Evolutionary conservation across 257 asterid species (phyloP).

Genomic region (Solanum sejunctum): DNA sequence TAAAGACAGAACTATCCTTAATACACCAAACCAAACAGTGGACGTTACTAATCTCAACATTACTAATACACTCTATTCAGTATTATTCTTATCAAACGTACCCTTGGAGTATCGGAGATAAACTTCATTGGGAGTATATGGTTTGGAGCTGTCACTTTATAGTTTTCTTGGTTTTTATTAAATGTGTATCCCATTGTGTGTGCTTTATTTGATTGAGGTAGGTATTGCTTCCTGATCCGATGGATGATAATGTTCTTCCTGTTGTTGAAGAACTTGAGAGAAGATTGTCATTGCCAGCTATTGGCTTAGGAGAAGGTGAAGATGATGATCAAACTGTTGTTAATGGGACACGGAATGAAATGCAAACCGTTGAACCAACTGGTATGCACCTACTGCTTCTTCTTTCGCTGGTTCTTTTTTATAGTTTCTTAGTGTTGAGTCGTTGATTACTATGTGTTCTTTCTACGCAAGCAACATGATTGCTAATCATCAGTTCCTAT

Average conservation of each 20-base stretch:
- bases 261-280: constrained; percentile 77
- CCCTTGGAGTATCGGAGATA: background rate
- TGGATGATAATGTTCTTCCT: constrained; percentile 60
- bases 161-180: background rate
- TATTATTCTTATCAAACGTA: background rate
- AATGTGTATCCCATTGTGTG: background rate
- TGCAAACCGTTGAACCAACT: constrained; percentile 28
- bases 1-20: no score
- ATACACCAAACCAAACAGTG: no score
- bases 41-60: background rate
- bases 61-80: background rate
- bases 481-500: background rate
- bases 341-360: constrained; percentile 23
- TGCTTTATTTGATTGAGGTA: background rate
- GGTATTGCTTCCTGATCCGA: constrained; percentile 81
- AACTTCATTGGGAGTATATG: background rate
- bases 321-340: constrained; percentile 35
- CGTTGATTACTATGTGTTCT: background rate
- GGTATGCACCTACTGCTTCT: constrained; percentile 15
- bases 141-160: background rate
- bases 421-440: background rate
- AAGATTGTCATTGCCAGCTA: constrained; percentile 36
- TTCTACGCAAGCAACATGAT: background rate
- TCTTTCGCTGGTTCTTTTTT: background rate
- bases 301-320: constrained; percentile 51